Evolutionary conservation across 208 protist species (phyloP).

Genomic region (Entamoeba invadens): DNA sequence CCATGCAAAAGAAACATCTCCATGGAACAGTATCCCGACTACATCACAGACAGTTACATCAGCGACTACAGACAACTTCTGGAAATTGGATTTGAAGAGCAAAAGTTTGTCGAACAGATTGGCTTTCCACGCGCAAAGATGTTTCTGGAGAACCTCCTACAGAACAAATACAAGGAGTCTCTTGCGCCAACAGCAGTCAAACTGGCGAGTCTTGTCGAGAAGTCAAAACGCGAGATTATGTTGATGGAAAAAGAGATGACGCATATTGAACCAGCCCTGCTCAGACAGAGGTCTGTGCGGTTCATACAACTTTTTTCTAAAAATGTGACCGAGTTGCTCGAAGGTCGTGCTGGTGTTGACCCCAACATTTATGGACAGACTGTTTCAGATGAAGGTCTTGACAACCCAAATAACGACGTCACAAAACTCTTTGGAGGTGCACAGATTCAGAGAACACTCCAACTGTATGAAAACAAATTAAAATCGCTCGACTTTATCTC

Average conservation of each 20-base stretch:
- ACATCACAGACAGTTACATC: not conserved
- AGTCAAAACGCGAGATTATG: not conserved
- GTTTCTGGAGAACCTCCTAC: not conserved
- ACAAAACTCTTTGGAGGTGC: not conserved
- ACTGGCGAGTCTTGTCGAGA: not conserved
- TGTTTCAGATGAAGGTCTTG: not conserved
- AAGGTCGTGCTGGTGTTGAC: not conserved
- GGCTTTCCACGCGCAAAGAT: not conserved
- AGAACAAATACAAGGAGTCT: not conserved
- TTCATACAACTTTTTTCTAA: not conserved
- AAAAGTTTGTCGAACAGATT: not conserved
- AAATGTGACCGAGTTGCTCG: not conserved
- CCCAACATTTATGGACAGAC: not conserved
- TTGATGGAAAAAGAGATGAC: not conserved
- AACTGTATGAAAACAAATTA: not conserved
- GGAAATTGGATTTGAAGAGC: not conserved
- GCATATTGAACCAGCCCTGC: not conserved
- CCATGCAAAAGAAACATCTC: not conserved
- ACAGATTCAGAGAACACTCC: not conserved
- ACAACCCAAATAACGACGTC: not conserved
- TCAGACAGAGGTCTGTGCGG: not conserved
- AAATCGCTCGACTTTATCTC: not conserved
- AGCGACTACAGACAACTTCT: not conserved
- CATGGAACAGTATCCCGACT: not conserved
- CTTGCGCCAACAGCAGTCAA: not conserved